phyloP scores from a whole-genome alignment of 106 monocot species.

The Chionographis japonica region DNA sequence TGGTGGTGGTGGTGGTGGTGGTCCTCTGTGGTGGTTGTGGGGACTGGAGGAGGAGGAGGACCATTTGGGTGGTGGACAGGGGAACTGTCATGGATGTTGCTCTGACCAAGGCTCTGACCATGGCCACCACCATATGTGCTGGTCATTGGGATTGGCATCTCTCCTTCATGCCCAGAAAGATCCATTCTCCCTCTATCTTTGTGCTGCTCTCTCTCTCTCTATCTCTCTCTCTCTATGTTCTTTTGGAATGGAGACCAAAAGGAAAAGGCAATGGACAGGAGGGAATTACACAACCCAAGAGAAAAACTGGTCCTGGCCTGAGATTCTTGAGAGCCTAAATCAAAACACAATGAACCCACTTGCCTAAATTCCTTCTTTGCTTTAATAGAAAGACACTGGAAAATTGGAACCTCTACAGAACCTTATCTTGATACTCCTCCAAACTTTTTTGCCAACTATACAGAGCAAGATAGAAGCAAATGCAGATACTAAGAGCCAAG shows the following conservation, averaged over 20 bases:
- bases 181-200: slow-evolving; percentile 36
- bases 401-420: slow-evolving; percentile 2
- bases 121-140: slow-evolving; percentile 37
- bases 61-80: slow-evolving; percentile 22
- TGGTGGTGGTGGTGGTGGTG: slow-evolving; percentile 4
- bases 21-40: slow-evolving; percentile 8
- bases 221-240: not conserved
- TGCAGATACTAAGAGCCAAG: not conserved
- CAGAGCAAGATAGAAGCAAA: not conserved
- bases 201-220: not conserved
- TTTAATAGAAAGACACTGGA: not conserved
- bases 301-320: not conserved
- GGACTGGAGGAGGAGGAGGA: slow-evolving; percentile 12
- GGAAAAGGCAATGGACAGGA: not conserved
- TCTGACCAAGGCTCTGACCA: slow-evolving; percentile 10
- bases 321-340: slow-evolving; percentile 10
- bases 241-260: not conserved
- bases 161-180: slow-evolving; percentile 43
- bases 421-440: slow-evolving; percentile 1
- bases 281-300: not conserved
- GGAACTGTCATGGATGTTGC: slow-evolving; percentile 1
- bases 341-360: not conserved
- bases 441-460: not conserved
- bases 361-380: too few relatives aligned
- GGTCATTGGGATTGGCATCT: slow-evolving; percentile 64